Evolutionary conservation across 768 basidiomycete genomes (phyloP).

Genomic region (Naganishia vaughanmartiniae): DNA sequence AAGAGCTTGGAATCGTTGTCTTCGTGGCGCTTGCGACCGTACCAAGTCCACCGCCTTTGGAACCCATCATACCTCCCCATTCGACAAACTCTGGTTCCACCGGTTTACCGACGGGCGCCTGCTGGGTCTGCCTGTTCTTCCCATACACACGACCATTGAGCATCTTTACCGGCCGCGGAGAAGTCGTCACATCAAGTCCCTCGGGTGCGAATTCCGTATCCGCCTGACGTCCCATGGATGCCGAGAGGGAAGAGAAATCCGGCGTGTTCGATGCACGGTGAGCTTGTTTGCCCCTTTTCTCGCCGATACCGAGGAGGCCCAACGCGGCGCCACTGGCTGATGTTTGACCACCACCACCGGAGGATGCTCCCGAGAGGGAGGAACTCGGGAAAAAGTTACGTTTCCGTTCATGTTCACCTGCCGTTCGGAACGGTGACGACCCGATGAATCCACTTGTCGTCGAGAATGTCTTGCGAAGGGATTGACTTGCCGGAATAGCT

Average conservation of each 20-base stretch:
- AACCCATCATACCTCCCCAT: conserved; percentile 61
- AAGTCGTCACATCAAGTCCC: neutral
- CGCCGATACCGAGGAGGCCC: conserved; percentile 21
- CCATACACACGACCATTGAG: conserved; percentile 86
- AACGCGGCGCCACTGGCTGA: conserved; percentile 4
- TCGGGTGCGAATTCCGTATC: conserved; percentile 23
- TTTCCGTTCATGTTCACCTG: conserved; percentile 40
- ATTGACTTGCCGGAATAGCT: conserved; percentile 24
- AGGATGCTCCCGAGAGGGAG: conserved; percentile 1
- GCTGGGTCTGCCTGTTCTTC: conserved; percentile 23
- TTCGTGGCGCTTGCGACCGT: conserved; percentile 3
- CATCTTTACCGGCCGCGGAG: conserved; percentile 56
- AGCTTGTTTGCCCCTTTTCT: conserved; percentile 22
- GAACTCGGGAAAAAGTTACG: conserved; percentile 39
- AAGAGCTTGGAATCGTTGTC: neutral
- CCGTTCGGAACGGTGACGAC: conserved; percentile 47
- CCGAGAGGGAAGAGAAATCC: conserved; percentile 36
- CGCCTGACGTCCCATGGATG: conserved; percentile 55
- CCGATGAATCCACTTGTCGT: conserved; percentile 49
- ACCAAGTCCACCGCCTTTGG: conserved; percentile 67
- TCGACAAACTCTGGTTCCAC: conserved; percentile 81
- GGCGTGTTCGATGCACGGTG: conserved; percentile 43
- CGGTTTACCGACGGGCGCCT: conserved; percentile 35
- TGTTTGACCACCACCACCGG: neutral
- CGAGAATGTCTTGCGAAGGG: conserved; percentile 48